Percentiles rank a stretch among this genome's conserved stretches.
Conservation (phyloP, 805 yeast species). For the Pichia nanzhaoensis region DNA sequence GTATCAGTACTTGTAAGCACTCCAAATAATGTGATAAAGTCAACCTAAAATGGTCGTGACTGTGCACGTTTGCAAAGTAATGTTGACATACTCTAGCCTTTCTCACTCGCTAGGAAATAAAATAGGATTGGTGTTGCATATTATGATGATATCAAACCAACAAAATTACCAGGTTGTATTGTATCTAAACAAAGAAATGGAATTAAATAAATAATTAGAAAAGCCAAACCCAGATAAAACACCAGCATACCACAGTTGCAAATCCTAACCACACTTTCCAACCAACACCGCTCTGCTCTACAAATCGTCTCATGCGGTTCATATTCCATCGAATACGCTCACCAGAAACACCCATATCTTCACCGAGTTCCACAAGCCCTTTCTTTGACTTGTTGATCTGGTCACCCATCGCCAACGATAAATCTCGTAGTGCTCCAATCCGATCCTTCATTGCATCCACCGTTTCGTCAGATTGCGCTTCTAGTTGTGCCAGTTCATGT, state of each 20-base stretch:
- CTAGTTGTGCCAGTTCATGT: slow-evolving; percentile 50
- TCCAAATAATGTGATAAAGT: no score
- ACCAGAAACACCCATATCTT: slow-evolving; percentile 30
- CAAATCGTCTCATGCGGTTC: slow-evolving; percentile 55
- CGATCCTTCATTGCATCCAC: slow-evolving; percentile 47
- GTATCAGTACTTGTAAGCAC: no score
- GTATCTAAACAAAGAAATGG: no score
- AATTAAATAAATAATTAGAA: no score
- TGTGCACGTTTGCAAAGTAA: no score
- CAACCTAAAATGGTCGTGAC: no score
- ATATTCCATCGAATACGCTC: slow-evolving; percentile 45
- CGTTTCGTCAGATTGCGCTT: slow-evolving; percentile 60
- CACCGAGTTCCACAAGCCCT: slow-evolving; percentile 22
- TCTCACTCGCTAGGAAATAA: no score
- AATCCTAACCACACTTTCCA: slow-evolving; percentile 55
- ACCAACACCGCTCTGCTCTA: slow-evolving; percentile 56
- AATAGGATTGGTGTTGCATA: no score
- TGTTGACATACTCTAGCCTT: no score
- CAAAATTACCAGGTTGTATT: no score
- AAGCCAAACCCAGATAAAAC: slow-evolving; percentile 39
- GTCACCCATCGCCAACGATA: slow-evolving; percentile 55
- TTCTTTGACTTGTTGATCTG: slow-evolving; percentile 41
- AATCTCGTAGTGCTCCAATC: slow-evolving; percentile 46
- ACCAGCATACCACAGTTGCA: slow-evolving; percentile 37
- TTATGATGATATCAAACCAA: no score